A percentile compares a stretch with the other conserved stretches of the same genome.
Evolutionary conservation across 2,329 filamentous ascomycete species (phyloP).

Genomic region (Sporothrix curviconia): DNA sequence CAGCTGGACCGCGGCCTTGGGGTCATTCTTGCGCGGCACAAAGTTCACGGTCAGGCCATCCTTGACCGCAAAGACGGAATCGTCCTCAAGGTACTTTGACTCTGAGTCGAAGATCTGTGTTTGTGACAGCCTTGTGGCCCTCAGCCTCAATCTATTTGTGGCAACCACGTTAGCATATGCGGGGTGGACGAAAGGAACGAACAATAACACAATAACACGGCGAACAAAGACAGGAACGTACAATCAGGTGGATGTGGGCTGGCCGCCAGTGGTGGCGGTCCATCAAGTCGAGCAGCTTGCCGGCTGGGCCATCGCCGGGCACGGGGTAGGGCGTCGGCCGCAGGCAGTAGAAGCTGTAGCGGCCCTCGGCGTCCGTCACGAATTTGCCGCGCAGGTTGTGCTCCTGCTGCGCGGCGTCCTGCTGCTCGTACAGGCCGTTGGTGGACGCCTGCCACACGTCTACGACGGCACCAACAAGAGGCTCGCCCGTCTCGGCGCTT

Average conservation of each 20-base stretch:
- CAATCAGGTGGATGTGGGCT: constrained; percentile 34
- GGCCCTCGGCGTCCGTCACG: constrained; percentile 44
- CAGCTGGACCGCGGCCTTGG: constrained; percentile 27
- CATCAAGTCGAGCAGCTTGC: constrained; percentile 29
- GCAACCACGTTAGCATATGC: neutral
- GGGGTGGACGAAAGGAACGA: too few relatives aligned
- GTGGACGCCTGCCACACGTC: constrained; percentile 61
- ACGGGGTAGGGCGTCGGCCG: constrained; percentile 52
- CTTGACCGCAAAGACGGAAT: constrained; percentile 38
- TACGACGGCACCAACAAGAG: constrained; percentile 47
- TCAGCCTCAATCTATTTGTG: constrained; percentile 37
- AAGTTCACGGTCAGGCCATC: constrained; percentile 32
- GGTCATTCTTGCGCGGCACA: constrained; percentile 24
- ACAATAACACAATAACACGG: neutral
- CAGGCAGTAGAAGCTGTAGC: constrained; percentile 56
- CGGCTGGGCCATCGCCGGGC: constrained; percentile 22
- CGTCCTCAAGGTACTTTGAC: constrained; percentile 49
- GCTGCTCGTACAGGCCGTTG: constrained; percentile 62
- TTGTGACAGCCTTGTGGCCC: constrained; percentile 60
- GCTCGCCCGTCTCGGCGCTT: constrained; percentile 41
- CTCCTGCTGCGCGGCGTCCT: constrained; percentile 42
- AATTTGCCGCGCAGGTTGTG: constrained; percentile 20
- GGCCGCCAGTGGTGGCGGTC: constrained; percentile 32
- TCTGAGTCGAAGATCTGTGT: constrained; percentile 62
- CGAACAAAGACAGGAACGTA: constrained; percentile 5